Evolutionary conservation across 371 early-diverging fungal species (phyloP).

Genomic region (Syncephalastrum monosporum): DNA sequence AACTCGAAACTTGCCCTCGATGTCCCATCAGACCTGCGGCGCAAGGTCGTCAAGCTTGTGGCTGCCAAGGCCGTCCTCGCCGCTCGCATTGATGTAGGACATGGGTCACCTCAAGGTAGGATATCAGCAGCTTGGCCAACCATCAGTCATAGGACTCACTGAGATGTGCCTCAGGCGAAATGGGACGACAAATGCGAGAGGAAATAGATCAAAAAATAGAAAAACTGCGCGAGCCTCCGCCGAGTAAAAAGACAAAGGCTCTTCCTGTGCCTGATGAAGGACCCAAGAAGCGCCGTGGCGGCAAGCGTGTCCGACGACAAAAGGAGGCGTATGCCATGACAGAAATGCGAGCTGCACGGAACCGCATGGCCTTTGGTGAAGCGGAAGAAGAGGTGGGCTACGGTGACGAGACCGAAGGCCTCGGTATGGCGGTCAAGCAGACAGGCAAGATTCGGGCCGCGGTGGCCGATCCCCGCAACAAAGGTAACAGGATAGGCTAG

Average conservation of each 20-base stretch:
- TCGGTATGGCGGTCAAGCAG: conserved; percentile 84
- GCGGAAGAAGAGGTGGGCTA: conserved; percentile 87
- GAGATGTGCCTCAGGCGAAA: conserved; percentile 33
- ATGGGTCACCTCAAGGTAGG: conserved; percentile 67
- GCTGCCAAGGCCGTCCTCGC: conserved; percentile 86
- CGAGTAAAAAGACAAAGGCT: conserved; percentile 81
- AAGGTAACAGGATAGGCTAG: conserved; percentile 48
- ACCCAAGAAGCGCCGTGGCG: conserved; percentile 88
- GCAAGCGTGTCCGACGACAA: conserved; percentile 76
- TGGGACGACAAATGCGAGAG: conserved; percentile 69
- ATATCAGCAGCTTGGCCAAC: not conserved
- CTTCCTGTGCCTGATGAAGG: conserved; percentile 93
- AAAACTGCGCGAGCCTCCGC: conserved; percentile 85
- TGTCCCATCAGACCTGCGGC: conserved; percentile 74
- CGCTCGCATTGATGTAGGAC: conserved; percentile 84
- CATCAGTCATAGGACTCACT: not conserved
- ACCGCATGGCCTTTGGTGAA: conserved; percentile 90
- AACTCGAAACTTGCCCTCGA: conserved; percentile 69
- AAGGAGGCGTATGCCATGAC: conserved; percentile 87
- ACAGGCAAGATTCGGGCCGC: conserved; percentile 73
- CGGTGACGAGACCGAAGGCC: conserved; percentile 80
- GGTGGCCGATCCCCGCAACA: conserved; percentile 57
- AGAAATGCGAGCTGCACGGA: conserved; percentile 87
- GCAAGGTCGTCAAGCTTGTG: conserved; percentile 75
- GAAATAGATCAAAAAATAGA: conserved; percentile 89